These are phyloP conservation scores for Henckelia pumila DNA, from an alignment of 257 asterid genomes.

Conservation along the genomic window DNA sequence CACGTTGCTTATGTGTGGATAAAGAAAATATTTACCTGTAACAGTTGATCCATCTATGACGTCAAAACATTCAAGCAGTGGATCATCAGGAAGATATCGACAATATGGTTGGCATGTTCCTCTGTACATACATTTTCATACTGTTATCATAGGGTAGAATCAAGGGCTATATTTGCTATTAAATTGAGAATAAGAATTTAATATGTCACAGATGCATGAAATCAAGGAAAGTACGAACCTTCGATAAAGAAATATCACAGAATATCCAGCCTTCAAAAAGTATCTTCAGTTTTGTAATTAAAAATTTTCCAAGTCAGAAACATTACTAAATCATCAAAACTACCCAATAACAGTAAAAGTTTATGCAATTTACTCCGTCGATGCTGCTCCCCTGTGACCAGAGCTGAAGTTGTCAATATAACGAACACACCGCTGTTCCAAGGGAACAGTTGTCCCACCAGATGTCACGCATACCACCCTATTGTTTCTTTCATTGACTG, in stretches of 20 bases:
- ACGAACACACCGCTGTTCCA: constrained; percentile 75
- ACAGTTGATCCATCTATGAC: constrained; percentile 46
- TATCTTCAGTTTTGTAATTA: constrained; percentile 48
- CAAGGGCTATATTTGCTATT: not conserved
- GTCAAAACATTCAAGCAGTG: constrained; percentile 78
- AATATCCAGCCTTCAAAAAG: constrained; percentile 51
- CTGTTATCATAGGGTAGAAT: constrained; percentile 5
- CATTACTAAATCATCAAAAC: not conserved
- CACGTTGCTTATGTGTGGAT: not conserved
- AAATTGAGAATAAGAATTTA: constrained; percentile 5
- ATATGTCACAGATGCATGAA: constrained; percentile 8
- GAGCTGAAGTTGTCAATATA: constrained; percentile 94
- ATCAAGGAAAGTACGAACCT: constrained; percentile 43
- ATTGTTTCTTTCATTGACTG: constrained; percentile 55
- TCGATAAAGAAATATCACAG: constrained; percentile 76
- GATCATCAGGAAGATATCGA: constrained; percentile 81
- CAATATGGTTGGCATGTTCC: constrained; percentile 92
- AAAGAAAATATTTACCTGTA: constrained; percentile 49
- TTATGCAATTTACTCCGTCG: constrained; percentile 70
- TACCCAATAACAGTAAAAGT: constrained; percentile 7
- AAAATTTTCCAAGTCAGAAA: constrained; percentile 24
- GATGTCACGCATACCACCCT: constrained; percentile 91
- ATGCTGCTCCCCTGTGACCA: constrained; percentile 95
- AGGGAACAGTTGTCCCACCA: constrained; percentile 97
- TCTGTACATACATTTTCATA: constrained; percentile 38